A percentile compares a stretch with the other conserved stretches of the same genome.
Evolutionary conservation across 2,329 filamentous ascomycete genomes (phyloP).

Genomic region (Teratosphaeria destructans): DNA sequence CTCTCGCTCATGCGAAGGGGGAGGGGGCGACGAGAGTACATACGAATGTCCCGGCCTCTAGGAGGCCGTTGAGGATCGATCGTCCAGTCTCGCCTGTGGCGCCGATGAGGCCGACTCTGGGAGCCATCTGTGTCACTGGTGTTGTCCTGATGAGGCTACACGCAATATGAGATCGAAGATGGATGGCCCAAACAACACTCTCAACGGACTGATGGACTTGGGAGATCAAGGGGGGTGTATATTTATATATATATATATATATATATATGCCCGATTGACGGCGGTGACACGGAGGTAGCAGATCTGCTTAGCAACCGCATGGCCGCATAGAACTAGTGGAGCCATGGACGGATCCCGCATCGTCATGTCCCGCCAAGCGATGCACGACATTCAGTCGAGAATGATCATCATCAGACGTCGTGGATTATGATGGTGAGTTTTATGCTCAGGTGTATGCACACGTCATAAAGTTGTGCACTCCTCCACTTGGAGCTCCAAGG

Average conservation of each 20-base stretch:
- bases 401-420: too few species aligned
- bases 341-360: not conserved
- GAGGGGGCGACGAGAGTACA: not conserved
- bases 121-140: conserved; percentile 1
- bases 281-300: not conserved
- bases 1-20: not conserved
- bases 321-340: not conserved
- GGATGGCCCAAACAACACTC: too few species aligned
- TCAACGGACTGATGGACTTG: too few species aligned
- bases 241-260: not conserved
- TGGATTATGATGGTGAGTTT: too few species aligned
- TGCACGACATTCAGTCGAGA: not conserved
- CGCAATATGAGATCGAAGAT: not conserved
- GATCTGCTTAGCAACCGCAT: not conserved
- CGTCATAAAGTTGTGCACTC: not conserved
- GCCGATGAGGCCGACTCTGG: conserved; percentile 20
- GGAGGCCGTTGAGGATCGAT: conserved; percentile 30
- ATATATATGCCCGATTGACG: not conserved
- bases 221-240: not conserved
- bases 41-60: conserved; percentile 18
- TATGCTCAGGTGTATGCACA: not conserved
- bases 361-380: not conserved
- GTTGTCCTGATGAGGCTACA: not conserved
- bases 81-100: conserved; percentile 34
- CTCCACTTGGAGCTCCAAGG: not conserved